A percentile compares a stretch with the other conserved stretches of the same genome.
Conservation (phyloP, 2,329 filamentous ascomycete species). For the Scedosporium dehoogii region DNA sequence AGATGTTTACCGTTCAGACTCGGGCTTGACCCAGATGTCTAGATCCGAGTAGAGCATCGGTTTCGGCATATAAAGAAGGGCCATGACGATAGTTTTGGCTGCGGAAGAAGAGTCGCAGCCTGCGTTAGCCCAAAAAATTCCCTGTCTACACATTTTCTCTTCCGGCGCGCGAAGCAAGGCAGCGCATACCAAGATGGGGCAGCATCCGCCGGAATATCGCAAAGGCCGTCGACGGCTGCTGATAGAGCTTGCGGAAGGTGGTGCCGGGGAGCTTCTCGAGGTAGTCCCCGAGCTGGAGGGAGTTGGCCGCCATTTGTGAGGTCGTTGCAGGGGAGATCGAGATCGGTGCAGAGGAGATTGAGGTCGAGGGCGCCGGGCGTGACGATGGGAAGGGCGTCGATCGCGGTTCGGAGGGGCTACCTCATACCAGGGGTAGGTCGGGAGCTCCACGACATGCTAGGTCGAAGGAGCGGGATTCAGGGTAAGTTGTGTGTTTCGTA, state of each 20-base stretch:
- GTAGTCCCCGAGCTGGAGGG: slow-evolving; percentile 68
- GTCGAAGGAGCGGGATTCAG: not conserved
- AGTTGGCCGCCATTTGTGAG: slow-evolving; percentile 32
- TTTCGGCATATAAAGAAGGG: slow-evolving; percentile 78
- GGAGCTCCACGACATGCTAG: not conserved
- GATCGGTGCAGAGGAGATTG: not conserved
- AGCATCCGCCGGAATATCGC: slow-evolving; percentile 97
- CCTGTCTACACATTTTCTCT: not conserved
- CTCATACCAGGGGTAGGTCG: not conserved
- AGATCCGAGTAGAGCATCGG: slow-evolving; percentile 73
- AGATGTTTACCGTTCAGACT: slow-evolving; percentile 29
- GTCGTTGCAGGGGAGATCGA: not conserved
- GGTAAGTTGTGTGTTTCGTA: not conserved
- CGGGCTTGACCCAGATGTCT: slow-evolving; percentile 73
- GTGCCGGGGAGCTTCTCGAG: slow-evolving; percentile 84
- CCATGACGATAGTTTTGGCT: slow-evolving; percentile 96
- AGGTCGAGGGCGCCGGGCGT: too few relatives aligned
- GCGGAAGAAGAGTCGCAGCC: slow-evolving; percentile 1
- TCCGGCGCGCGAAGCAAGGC: not conserved
- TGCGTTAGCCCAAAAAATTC: not conserved
- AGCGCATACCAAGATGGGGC: slow-evolving; percentile 64
- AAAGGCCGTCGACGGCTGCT: slow-evolving; percentile 88
- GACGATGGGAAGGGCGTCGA: too few relatives aligned
- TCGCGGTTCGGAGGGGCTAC: not conserved
- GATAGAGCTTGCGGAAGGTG: slow-evolving; percentile 85